Evolutionary conservation across 345 rosid genomes (phyloP), one percentile per base, ranked within the genome.

Genomic region (Psidium guajava): DNA sequence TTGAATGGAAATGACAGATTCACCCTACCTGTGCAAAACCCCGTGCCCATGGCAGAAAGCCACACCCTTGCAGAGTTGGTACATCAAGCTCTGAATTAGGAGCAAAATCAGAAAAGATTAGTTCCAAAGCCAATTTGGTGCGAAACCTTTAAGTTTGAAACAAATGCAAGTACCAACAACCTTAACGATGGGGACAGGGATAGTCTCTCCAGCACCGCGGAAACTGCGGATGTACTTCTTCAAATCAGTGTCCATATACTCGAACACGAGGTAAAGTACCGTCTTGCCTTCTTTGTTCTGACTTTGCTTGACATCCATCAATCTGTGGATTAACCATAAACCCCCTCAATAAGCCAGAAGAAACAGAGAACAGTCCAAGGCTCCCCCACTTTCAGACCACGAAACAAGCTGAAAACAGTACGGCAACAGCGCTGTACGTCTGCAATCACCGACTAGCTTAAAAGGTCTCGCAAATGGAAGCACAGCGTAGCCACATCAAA

Each of bases 1-100:
- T 32, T 14, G 5, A 40, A 36, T 57, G 42, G 61, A 32, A 32
- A 58, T 27, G 55, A 25, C 16, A n/a, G 51, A 28, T 54, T 11
- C 84, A 21, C n/a, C n/a, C 40, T 82, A 94, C 99, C 99, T 97
- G 91, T 97, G 99, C 85, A 97, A 83, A 88, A 97, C 91, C 36
- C 99, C 99, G 53, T 95, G 98, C 51, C 98, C 99, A 86, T 96
- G 99, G 89, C 99, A 97, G 89, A 97, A 95, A 28, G 99, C 92
- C 82, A 97, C 96, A 49, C 98, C 98, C 88, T 96, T 95, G 93
- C 98, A 96, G 2, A 97, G 92, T 89, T 97, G 99, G 86, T 91
- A 97, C 99, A 97, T 97, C 93, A 97, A 91, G 85, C 96, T 93
- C 99, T 97, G 94, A 56, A 69, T 53, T 54, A 40, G 8, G 44